Evolutionary conservation across 345 rosid genomes (phyloP).

Genomic region (Boechera divaricarpa): DNA sequence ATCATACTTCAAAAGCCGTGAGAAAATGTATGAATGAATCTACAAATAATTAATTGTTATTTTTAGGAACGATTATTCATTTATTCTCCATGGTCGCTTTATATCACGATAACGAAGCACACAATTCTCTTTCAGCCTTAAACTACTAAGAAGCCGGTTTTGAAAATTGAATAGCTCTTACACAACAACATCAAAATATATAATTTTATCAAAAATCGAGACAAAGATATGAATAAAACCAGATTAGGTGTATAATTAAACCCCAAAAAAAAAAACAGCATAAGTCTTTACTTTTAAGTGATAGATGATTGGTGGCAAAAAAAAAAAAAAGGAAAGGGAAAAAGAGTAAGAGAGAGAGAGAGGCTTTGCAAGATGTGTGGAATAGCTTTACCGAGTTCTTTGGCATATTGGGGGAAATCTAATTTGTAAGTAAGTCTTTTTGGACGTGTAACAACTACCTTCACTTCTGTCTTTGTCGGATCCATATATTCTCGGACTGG

Average conservation of each 20-base stretch:
- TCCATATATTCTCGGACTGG: constrained; percentile 33
- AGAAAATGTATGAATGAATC: constrained; percentile 3
- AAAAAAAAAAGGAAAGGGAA: background rate
- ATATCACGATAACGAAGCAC: constrained; percentile 33
- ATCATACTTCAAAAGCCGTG: background rate
- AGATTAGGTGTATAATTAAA: background rate
- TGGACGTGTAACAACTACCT: constrained; percentile 43
- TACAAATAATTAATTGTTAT: background rate
- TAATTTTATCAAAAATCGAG: background rate
- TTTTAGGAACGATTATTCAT: background rate
- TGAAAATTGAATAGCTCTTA: background rate
- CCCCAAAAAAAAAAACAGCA: background rate
- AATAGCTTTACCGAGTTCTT: constrained; percentile 38
- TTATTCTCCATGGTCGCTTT: constrained; percentile 18
- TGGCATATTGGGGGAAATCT: constrained; percentile 38
- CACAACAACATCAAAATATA: background rate
- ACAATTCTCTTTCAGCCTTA: constrained; percentile 2
- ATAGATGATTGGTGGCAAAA: constrained; percentile 7
- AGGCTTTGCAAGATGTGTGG: constrained; percentile 35
- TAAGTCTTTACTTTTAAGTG: background rate
- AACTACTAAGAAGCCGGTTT: background rate
- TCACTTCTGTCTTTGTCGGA: constrained; percentile 45
- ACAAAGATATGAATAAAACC: background rate
- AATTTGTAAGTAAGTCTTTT: constrained; percentile 2
- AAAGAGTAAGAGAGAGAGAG: background rate